Base-by-base conservation (phyloP, 202 grass and related monocot species). In the Eragrostis tef region DNA sequence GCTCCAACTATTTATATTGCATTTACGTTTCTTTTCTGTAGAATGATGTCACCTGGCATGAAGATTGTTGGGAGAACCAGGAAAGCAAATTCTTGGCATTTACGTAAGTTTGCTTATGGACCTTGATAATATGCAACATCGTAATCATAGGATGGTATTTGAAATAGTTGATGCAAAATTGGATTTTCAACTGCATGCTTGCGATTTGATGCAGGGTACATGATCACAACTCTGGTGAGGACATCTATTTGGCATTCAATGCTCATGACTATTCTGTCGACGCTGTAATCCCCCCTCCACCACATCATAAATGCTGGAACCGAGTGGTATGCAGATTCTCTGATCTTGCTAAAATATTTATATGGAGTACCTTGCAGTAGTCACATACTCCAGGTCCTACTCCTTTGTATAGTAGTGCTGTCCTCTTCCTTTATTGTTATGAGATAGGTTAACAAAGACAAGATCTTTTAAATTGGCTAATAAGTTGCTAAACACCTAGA, bases 51-150 rank as follows among this genome's bases (percentile, higher is more conserved):
- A 93, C 90, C 9, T 99, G 96, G 96, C 96, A 99, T 67, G 96
- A 99, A 73, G 75, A 87, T 83, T 81, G 69, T 52, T 99, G 96
- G 96, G 90, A 79, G 70, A 96, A 99, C 56, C 29, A 53, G 73
- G 93, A 99, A 45, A 99, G 96, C 96, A 96, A 83, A 88, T 99
- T 96, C 64, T 90, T 99, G 78, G 96, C 96, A 75, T 93, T 96
- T 57, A 99, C 89, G 89, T 99, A 92, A 99, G 53, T 83, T 79
- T 70, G 24, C 20, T 41, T 48, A 43, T 74, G 9, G 15, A 6
- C 68, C 67, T 79, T 63, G 46, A 29, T 76, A 48, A 42, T 3
- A 44, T 48, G 36, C 9, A 34, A 42, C 9, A 21, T 70, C 86
- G 25, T 86, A 42, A 73, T 31, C 17, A 75, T 78, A 41, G 9